Base-by-base conservation (phyloP, 805 yeast genomes). In the Kuraishia ogatae region DNA sequence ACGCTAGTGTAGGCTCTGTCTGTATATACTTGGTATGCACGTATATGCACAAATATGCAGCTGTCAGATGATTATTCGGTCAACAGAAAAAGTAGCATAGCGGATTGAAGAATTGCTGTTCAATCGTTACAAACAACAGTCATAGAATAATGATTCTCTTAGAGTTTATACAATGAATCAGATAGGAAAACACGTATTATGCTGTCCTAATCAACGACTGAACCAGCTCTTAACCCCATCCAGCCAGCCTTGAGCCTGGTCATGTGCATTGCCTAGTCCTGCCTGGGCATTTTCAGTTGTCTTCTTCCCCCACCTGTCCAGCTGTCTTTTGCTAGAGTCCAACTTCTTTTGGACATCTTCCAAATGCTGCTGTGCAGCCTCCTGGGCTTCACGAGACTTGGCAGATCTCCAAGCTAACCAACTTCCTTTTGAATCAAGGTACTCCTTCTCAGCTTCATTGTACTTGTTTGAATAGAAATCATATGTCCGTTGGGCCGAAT, bases 321-420 rank as follows among this genome's bases (percentile, higher is more conserved):
- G 56, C 48, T 60, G 60, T 21, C 52, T 26, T 28, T 62, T 58
- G 7, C 70, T 68, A 29, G 64, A 63, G 15, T 59, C 58, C 49
- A 60, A 58, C 55, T 59, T 66, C 1, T 57, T 39, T 28, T 58
- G 53, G 2, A 63, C 39, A 3, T 59, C 59, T 2, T 66, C 65
- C 53, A 60, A 66, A 24, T 60, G 59, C 50, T 50, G 54, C 51
- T 56, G 61, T 3, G 71, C 70, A 11, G 58, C 58, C 1, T 62
- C 64, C 59, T 67, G 70, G 19, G 55, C 60, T 43, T 64, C 67
- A 39, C 61, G 55, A 1, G 70, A 63, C 53, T 64, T 60, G 6
- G 68, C 68, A 19, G 58, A 57, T 56, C 65, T 64, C 71, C 71
- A 68, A 29, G 55, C 59, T 8, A 64, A 50, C 68, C 69, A 66